A percentile compares a stretch with the other conserved stretches of the same genome.
phyloP scores from a whole-genome alignment of 2,329 filamentous ascomycete species.

The Ascocoryne sarcoides region DNA sequence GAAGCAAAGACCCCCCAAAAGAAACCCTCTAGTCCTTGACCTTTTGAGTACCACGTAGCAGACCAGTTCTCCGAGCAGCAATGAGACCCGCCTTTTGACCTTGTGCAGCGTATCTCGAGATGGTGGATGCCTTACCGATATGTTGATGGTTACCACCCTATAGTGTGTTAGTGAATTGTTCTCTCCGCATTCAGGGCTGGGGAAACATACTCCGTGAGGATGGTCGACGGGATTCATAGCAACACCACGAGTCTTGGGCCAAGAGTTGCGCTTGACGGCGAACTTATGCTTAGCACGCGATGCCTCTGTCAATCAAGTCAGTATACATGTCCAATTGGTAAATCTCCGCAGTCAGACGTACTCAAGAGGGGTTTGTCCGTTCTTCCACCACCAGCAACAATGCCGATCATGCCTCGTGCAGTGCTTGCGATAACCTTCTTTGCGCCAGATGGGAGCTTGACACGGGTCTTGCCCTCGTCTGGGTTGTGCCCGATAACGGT shows the following conservation, averaged over 20 bases:
- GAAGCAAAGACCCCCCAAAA: constrained; percentile 13
- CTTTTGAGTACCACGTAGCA: constrained; percentile 99
- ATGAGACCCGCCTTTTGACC: constrained; percentile 99
- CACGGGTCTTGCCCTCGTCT: constrained; percentile 97
- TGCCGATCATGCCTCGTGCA: constrained; percentile 97
- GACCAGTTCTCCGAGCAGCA: constrained; percentile 98
- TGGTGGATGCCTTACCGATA: constrained; percentile 92
- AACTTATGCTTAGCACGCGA: constrained; percentile 99
- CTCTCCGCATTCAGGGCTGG: background rate
- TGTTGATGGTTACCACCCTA: constrained; percentile 96
- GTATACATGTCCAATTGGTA: constrained; percentile 20
- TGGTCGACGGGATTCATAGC: constrained; percentile 99
- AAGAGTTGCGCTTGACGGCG: constrained; percentile 99
- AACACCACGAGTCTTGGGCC: constrained; percentile 99
- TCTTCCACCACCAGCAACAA: constrained; percentile 97
- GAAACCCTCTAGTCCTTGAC: constrained; percentile 71
- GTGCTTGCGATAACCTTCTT: constrained; percentile 97
- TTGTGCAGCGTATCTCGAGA: constrained; percentile 92
- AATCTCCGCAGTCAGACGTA: constrained; percentile 38
- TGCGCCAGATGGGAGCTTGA: constrained; percentile 98
- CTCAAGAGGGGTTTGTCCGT: constrained; percentile 99
- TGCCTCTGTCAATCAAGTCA: constrained; percentile 62
- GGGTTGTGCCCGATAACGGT: constrained; percentile 97
- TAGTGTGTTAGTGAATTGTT: constrained; percentile 35
- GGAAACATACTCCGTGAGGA: constrained; percentile 64